Conservation (phyloP, 805 yeast species). For the Candida insectalens region DNA sequence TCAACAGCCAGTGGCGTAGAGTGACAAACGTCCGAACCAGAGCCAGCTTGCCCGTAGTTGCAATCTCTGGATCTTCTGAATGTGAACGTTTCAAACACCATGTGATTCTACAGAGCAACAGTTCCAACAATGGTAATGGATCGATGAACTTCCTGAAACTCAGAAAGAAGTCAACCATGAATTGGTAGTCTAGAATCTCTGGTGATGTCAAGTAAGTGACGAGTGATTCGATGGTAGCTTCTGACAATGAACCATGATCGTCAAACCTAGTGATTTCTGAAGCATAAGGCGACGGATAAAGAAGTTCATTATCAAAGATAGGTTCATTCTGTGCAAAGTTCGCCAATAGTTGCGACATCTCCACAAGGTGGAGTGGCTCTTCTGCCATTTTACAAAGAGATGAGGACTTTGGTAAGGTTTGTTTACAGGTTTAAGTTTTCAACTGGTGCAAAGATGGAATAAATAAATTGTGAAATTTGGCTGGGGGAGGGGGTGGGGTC, state of each 20-base stretch:
- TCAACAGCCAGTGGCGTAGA: constrained; percentile 81
- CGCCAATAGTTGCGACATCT: constrained; percentile 14
- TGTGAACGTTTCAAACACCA: constrained; percentile 50
- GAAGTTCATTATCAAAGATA: constrained; percentile 21
- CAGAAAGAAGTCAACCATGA: constrained; percentile 77
- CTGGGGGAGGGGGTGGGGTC: too few species aligned
- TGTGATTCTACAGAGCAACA: constrained; percentile 53
- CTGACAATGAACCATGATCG: constrained; percentile 7
- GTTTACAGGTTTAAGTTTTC: too few species aligned
- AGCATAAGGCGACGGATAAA: constrained; percentile 24
- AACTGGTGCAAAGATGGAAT: too few species aligned
- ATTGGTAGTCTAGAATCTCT: constrained; percentile 62
- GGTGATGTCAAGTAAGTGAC: constrained; percentile 64
- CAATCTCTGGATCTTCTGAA: constrained; percentile 12
- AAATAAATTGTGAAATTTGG: too few species aligned
- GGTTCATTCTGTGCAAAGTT: constrained; percentile 25
- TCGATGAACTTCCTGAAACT: constrained; percentile 67
- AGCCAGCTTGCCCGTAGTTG: constrained; percentile 51
- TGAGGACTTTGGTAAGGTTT: too few species aligned
- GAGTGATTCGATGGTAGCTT: constrained; percentile 30
- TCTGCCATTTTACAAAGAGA: too few species aligned
- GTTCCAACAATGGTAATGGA: constrained; percentile 45
- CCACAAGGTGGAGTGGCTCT: constrained; percentile 1
- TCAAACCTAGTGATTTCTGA: constrained; percentile 22
- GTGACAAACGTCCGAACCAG: constrained; percentile 79